Percentiles rank a stretch among this genome's conserved stretches.
Conservation (phyloP, 371 early-diverging fungal genomes). For the Zancudomyces culisetae region DNA sequence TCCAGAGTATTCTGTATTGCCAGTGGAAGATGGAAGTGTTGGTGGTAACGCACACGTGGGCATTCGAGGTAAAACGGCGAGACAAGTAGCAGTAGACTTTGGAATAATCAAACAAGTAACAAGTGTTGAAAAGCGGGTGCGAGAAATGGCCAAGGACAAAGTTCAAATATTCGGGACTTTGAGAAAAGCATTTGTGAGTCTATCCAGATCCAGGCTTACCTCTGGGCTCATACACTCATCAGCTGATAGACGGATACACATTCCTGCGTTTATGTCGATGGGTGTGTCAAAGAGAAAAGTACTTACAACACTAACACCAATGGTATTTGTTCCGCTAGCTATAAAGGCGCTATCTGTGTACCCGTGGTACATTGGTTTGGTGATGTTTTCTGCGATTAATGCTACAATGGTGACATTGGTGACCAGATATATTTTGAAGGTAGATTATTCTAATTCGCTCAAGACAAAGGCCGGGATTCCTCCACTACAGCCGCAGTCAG, state of each 20-base stretch:
- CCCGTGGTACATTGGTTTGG: slow-evolving; percentile 61
- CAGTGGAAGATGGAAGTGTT: not conserved
- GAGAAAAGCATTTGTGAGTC: slow-evolving; percentile 4
- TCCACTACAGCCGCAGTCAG: too few species aligned
- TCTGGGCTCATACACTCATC: slow-evolving; percentile 7
- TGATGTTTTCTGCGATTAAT: slow-evolving; percentile 32
- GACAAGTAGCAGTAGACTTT: slow-evolving; percentile 27
- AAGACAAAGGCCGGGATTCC: slow-evolving; percentile 39
- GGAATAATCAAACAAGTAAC: too few species aligned
- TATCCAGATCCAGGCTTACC: slow-evolving; percentile 12
- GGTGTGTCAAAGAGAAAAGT: too few species aligned
- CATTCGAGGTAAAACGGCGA: slow-evolving; percentile 26
- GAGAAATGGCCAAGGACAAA: slow-evolving; percentile 3
- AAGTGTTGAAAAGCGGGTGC: slow-evolving; percentile 5
- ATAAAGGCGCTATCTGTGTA: slow-evolving; percentile 35
- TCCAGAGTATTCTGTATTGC: slow-evolving; percentile 8
- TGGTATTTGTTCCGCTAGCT: slow-evolving; percentile 33
- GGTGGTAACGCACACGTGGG: slow-evolving; percentile 10
- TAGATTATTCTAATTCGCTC: slow-evolving; percentile 29
- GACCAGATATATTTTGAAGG: slow-evolving; percentile 35
- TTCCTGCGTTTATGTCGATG: too few species aligned
- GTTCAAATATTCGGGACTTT: slow-evolving; percentile 2
- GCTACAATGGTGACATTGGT: slow-evolving; percentile 37
- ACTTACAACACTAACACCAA: slow-evolving; percentile 33
- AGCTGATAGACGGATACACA: too few species aligned